Conservation (phyloP, 2,329 filamentous ascomycete species). For the Colletotrichum tofieldiae region DNA sequence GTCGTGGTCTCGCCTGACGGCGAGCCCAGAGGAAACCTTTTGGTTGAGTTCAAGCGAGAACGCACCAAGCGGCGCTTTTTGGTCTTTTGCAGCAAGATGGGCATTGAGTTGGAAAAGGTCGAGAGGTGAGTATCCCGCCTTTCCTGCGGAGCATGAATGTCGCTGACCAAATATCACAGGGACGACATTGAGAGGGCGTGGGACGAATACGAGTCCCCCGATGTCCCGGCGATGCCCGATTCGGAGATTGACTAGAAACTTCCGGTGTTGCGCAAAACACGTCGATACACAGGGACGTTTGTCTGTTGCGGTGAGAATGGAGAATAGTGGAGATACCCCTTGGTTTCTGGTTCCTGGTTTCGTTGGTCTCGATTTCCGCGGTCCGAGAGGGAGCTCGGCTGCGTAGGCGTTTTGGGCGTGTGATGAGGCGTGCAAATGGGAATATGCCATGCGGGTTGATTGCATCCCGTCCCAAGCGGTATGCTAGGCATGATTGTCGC, state of each 20-base stretch:
- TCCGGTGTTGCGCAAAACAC: background rate
- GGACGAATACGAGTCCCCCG: constrained; percentile 45
- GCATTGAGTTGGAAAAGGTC: constrained; percentile 58
- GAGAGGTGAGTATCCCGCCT: constrained; percentile 55
- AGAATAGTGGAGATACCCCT: constrained; percentile 35
- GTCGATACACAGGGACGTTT: background rate
- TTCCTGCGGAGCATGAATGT: background rate
- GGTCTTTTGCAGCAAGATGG: constrained; percentile 61
- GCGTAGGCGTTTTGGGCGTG: constrained; percentile 13
- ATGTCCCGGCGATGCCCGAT: constrained; percentile 38
- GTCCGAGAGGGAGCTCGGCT: background rate
- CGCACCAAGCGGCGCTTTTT: constrained; percentile 69
- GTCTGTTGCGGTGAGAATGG: constrained; percentile 13
- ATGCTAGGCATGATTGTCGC: background rate
- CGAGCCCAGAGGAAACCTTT: constrained; percentile 60
- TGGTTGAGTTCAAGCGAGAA: constrained; percentile 68
- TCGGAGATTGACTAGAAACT: constrained; percentile 23
- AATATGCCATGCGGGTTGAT: background rate
- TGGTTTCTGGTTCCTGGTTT: constrained; percentile 15
- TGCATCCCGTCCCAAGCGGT: background rate
- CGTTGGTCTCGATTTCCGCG: constrained; percentile 3
- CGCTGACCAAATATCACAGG: constrained; percentile 37
- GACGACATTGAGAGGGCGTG: constrained; percentile 61
- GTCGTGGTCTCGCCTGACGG: constrained; percentile 51
- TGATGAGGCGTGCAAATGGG: background rate